phyloP scores from a whole-genome alignment of 768 basidiomycete species.

The Lentinus brumalis region DNA sequence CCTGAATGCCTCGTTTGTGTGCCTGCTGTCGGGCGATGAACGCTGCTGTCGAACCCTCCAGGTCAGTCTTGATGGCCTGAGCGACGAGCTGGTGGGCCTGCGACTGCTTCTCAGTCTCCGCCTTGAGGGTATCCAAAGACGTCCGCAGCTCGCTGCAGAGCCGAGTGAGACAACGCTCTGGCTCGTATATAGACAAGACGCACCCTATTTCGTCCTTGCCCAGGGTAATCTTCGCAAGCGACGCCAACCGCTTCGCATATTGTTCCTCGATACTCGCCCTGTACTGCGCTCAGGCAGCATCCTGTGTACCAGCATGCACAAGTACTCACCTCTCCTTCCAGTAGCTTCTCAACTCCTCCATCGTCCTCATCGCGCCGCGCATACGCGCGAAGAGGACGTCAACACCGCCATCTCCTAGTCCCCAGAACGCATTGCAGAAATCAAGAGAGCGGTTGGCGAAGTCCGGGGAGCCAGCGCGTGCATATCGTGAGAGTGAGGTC shows the following conservation, averaged over 20 bases:
- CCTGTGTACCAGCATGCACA: background rate
- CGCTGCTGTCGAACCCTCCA: constrained; percentile 64
- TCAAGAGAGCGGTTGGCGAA: constrained; percentile 59
- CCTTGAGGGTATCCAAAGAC: constrained; percentile 75
- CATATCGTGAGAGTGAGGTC: constrained; percentile 75
- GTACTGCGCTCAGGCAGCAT: constrained; percentile 6
- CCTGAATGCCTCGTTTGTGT: constrained; percentile 74
- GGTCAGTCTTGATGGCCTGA: constrained; percentile 69
- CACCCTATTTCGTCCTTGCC: constrained; percentile 95
- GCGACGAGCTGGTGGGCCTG: constrained; percentile 73
- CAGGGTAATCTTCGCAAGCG: constrained; percentile 72
- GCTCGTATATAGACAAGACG: constrained; percentile 33
- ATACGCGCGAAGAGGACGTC: constrained; percentile 90
- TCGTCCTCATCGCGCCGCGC: constrained; percentile 80
- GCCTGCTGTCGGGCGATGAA: constrained; percentile 68
- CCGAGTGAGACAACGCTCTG: background rate
- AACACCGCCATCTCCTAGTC: constrained; percentile 79
- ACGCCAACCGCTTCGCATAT: constrained; percentile 83
- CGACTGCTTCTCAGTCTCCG: constrained; percentile 85
- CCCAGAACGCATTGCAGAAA: constrained; percentile 99
- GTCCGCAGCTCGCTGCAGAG: constrained; percentile 73
- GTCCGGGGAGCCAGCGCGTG: constrained; percentile 56
- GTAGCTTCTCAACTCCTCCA: constrained; percentile 84
- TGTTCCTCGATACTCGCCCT: constrained; percentile 94
- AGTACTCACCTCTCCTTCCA: constrained; percentile 91